A percentile compares a stretch with the other conserved stretches of the same genome.
Evolutionary conservation across 148 eudicot genomes (phyloP).

Genomic region (Beta vulgaris): DNA sequence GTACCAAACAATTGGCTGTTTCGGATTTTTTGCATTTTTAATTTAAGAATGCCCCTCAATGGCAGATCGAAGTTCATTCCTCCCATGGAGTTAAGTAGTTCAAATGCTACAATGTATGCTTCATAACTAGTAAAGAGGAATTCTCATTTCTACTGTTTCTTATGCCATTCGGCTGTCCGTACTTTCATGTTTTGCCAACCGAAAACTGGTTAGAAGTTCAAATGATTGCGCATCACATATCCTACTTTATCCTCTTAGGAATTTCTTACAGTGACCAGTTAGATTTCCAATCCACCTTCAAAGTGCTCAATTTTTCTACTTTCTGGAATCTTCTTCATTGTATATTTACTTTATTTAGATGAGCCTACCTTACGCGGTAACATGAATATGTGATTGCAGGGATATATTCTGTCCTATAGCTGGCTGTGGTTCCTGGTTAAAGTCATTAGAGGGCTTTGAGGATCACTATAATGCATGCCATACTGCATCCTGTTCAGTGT

Average conservation of each 20-base stretch:
- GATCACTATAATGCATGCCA: conserved; percentile 89
- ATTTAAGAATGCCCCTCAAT: neutral
- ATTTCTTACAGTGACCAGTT: too few species aligned
- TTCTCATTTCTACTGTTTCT: too few species aligned
- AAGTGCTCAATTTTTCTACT: neutral
- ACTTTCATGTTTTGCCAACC: too few species aligned
- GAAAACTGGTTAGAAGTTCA: too few species aligned
- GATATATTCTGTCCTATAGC: conserved; percentile 75
- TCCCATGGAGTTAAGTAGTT: neutral
- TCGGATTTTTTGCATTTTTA: neutral
- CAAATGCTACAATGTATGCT: neutral
- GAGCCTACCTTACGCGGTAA: neutral
- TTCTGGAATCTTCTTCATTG: neutral
- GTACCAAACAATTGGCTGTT: neutral
- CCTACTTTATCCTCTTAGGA: too few species aligned
- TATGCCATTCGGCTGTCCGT: too few species aligned
- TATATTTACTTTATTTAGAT: neutral
- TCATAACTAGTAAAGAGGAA: too few species aligned
- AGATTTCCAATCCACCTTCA: neutral
- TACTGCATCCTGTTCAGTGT: conserved; percentile 83
- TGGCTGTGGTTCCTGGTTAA: conserved; percentile 73
- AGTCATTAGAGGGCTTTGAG: conserved; percentile 70
- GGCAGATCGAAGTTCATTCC: neutral
- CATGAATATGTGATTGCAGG: conserved; percentile 45
- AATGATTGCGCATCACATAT: too few species aligned